Percentiles rank a stretch among this genome's conserved stretches.
phyloP scores from a whole-genome alignment of 306 rosid species.

The Lablab purpureus region DNA sequence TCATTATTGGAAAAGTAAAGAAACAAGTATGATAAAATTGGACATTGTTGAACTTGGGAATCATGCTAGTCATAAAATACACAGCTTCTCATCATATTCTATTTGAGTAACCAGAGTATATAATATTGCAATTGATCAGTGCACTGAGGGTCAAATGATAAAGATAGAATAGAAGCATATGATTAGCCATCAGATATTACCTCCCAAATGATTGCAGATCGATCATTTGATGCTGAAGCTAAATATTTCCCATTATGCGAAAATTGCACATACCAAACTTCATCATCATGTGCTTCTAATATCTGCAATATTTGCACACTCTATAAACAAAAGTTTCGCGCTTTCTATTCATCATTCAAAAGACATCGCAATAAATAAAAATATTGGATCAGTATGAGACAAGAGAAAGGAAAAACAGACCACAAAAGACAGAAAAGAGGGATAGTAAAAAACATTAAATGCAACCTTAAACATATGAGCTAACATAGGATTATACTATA shows the following conservation, averaged over 20 bases:
- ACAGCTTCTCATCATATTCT: background rate
- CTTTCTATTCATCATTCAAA: background rate
- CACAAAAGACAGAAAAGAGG: slow-evolving; percentile 1
- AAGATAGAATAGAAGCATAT: slow-evolving; percentile 34
- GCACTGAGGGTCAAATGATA: slow-evolving; percentile 19
- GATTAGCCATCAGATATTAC: slow-evolving; percentile 55
- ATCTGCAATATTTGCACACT: slow-evolving; percentile 54
- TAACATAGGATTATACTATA: background rate
- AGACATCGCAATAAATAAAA: slow-evolving; percentile 24
- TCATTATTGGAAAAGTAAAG: background rate
- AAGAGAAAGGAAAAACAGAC: background rate
- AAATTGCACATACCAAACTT: slow-evolving; percentile 92
- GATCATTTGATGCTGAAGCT: slow-evolving; percentile 91
- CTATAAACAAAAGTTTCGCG: background rate
- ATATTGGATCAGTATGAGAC: background rate
- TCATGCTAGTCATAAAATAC: slow-evolving; percentile 14
- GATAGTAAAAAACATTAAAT: background rate
- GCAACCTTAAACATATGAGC: background rate
- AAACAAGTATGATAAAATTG: background rate
- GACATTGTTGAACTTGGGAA: slow-evolving; percentile 10
- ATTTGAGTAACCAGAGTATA: slow-evolving; percentile 23
- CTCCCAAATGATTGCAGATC: slow-evolving; percentile 93
- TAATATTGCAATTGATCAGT: slow-evolving; percentile 23
- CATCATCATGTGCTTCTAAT: slow-evolving; percentile 79
- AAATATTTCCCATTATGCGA: slow-evolving; percentile 87